Evolutionary conservation across 768 basidiomycete genomes (phyloP).

Genomic region (Panellus pusillus): DNA sequence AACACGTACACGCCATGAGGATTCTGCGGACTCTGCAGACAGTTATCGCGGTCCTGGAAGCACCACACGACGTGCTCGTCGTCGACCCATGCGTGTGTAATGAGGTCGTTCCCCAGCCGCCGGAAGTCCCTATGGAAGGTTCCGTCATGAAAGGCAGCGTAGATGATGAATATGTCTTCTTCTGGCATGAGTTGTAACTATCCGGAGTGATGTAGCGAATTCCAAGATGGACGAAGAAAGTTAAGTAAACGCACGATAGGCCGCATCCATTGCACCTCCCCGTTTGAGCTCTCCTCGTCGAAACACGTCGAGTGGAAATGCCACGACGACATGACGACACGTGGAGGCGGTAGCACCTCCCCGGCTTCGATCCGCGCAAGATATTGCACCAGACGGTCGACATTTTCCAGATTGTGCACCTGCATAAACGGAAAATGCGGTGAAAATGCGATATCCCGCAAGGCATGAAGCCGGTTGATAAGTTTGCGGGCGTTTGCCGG

Average conservation of each 20-base stretch:
- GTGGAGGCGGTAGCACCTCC: background rate
- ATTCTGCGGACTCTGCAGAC: conserved; percentile 13
- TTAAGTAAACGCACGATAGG: background rate
- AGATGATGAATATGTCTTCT: conserved; percentile 17
- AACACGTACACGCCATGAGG: conserved; percentile 15
- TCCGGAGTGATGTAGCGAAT: background rate
- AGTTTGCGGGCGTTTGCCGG: background rate
- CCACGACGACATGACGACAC: conserved; percentile 10
- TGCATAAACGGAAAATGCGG: conserved; percentile 7
- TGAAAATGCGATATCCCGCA: conserved; percentile 7
- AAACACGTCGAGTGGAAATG: conserved; percentile 10
- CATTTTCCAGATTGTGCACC: conserved; percentile 8
- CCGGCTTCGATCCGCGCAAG: background rate
- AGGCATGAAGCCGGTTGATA: conserved; percentile 2
- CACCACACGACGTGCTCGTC: conserved; percentile 19
- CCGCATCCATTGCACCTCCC: conserved; percentile 15
- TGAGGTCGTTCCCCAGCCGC: conserved; percentile 11
- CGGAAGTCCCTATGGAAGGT: conserved; percentile 13
- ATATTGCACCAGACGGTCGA: conserved; percentile 4
- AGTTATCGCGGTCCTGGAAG: conserved; percentile 5
- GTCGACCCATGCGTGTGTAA: conserved; percentile 16
- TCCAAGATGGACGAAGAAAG: too few relatives aligned
- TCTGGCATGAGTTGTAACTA: conserved; percentile 11
- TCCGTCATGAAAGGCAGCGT: conserved; percentile 3
- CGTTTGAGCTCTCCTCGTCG: conserved; percentile 10